Percentiles rank a stretch among this genome's conserved stretches.
phyloP scores from a whole-genome alignment of 1,284 basidiomycete genomes.

The Macrocybe sp. region DNA sequence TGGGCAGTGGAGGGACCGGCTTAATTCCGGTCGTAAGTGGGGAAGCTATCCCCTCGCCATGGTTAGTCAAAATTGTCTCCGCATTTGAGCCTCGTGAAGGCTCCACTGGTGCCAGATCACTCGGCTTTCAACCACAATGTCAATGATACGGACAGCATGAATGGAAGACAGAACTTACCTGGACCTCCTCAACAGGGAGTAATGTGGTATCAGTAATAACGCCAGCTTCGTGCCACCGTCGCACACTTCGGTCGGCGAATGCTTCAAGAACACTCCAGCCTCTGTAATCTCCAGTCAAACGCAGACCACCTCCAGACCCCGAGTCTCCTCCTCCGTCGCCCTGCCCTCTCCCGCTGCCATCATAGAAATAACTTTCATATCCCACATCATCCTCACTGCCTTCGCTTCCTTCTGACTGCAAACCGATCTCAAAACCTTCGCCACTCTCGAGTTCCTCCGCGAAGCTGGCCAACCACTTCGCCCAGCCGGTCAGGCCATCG shows the following conservation, averaged over 20 bases:
- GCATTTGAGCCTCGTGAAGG: conserved; percentile 7
- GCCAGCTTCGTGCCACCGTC: conserved; percentile 80
- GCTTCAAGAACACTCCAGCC: conserved; percentile 91
- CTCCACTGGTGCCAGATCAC: no score
- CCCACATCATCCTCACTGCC: conserved; percentile 81
- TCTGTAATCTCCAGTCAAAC: conserved; percentile 76
- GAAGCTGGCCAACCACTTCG: conserved; percentile 88
- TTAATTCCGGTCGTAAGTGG: conserved; percentile 22
- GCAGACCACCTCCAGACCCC: conserved; percentile 58
- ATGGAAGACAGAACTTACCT: conserved; percentile 25
- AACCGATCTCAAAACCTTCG: conserved; percentile 80
- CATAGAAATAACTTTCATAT: conserved; percentile 83
- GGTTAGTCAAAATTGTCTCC: conserved; percentile 44
- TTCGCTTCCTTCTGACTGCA: conserved; percentile 60
- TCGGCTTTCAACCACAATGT: no score
- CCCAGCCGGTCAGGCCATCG: conserved; percentile 92
- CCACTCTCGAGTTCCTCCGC: conserved; percentile 91
- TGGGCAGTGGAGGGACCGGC: conserved; percentile 9
- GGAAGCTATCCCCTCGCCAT: conserved; percentile 21
- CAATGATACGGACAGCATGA: no score
- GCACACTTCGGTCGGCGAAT: conserved; percentile 82
- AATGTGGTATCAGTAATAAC: conserved; percentile 47
- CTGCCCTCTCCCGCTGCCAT: conserved; percentile 67
- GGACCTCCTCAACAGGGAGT: conserved; percentile 26
- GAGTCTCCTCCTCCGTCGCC: conserved; percentile 73